Base-by-base conservation (phyloP, 768 basidiomycete species). In the Suillus ampliporus region DNA sequence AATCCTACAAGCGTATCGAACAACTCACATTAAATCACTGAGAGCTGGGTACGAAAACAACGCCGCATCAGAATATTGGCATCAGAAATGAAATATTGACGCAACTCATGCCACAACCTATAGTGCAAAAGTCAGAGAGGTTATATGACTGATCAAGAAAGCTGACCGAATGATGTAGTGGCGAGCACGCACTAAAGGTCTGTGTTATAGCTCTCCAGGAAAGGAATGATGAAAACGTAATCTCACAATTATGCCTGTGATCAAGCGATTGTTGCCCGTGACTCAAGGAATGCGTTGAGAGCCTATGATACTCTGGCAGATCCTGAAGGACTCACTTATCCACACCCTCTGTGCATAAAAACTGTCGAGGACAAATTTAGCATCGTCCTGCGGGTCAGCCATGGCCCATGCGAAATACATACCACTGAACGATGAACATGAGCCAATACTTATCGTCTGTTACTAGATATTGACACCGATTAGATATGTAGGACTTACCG, bases 261-360 rank as follows among this genome's bases (percentile, higher is more conserved):
- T 15, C 15, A 53, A 7, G 21, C 57, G 60, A 40, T 71, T 72
- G 37, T 10, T 37, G 44, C 48, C 65, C 5, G 68, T 70, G 41
- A 72, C 71, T 72, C 41, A 37, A 47, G 23, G 13, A 19, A 23
- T 10, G 43, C 31, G 2, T 60, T 47, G 48, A 46, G 1, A 47
- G 4, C 4, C 0, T 51, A n/a, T n/a, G n/a, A n/a, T 7, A 48
- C 34, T 31, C 4, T 15, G 21, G 28, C 9, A n/a, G 6, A 2
- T 26, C 48, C 19, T 31, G 2, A 34, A 6, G 8, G 10, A 48
- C 70, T 46, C 51, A 71, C 70, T 72, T 62, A 72, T 70, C 69
- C 69, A 72, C 15, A 72, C 67, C 31, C 67, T 69, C 23, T 67
- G 64, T 31, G 60, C 61, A 28, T 72, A 72, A 38, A 72, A 72